phyloP scores from a whole-genome alignment of 495 filamentous ascomycete genomes.

The Lichina pygmaea region DNA sequence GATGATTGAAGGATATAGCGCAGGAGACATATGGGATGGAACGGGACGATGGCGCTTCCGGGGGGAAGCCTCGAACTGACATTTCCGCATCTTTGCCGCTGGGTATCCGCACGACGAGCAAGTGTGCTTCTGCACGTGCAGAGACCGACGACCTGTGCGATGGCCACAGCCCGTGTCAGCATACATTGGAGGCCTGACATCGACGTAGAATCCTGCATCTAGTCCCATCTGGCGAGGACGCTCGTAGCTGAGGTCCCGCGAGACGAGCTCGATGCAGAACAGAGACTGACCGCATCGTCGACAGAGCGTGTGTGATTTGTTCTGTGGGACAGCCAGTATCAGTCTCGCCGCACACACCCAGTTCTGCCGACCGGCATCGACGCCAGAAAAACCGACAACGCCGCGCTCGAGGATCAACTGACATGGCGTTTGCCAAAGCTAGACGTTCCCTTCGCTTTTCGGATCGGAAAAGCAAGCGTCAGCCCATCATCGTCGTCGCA shows the following conservation, averaged over 20 bases:
- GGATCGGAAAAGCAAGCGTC: too few species aligned
- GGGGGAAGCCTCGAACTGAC: slow-evolving; percentile 33
- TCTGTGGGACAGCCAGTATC: slow-evolving; percentile 21
- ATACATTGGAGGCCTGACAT: background rate
- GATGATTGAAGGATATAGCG: too few species aligned
- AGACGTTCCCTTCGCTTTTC: slow-evolving; percentile 72
- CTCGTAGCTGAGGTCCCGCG: background rate
- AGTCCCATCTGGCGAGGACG: background rate
- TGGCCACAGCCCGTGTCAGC: too few species aligned
- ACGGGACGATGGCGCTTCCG: background rate
- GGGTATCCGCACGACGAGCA: slow-evolving; percentile 97
- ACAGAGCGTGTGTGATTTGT: slow-evolving; percentile 98
- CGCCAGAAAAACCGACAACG: too few species aligned
- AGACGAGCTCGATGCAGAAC: background rate
- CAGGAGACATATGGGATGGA: background rate
- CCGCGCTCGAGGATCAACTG: background rate
- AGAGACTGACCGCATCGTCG: slow-evolving; percentile 82
- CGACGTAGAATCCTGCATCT: background rate
- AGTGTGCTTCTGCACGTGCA: slow-evolving; percentile 98
- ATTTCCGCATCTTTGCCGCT: slow-evolving; percentile 86
- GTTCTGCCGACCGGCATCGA: too few species aligned
- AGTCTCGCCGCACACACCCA: background rate
- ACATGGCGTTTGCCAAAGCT: slow-evolving; percentile 76
- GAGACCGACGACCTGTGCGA: slow-evolving; percentile 57
- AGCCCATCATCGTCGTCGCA: background rate